Base-by-base conservation (phyloP, 2,329 filamentous ascomycete species). In the Penicillium sp. region DNA sequence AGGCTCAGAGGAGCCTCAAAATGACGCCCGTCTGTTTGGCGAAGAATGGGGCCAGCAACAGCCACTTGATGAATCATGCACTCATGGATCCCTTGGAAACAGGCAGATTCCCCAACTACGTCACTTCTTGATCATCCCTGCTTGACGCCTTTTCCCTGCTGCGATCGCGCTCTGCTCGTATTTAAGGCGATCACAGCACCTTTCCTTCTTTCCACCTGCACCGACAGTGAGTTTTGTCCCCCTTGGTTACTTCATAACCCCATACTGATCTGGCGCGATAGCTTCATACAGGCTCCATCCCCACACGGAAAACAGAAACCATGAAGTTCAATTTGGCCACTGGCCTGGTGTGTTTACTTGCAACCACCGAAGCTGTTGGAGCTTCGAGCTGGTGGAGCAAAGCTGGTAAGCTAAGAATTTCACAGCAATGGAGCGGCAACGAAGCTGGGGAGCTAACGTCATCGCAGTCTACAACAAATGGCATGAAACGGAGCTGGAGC, bases 401-500 rank as follows among this genome's bases (percentile, higher is more conserved):
- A 75, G 80, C 90, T 68, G 87, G 92, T 95, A 81, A 65, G 88
- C 41, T 76, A 43, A 4, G 31, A 38, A n/a, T 36, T 23, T 76
- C 44, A 3, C 39, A 42, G 4, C 39, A 42, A 18, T 31, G 8
- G 10, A 48, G 13, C 7, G 60, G 16, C 29, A 4, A 38, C 29
- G 36, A 26, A 41, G 28, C 47, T 18, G 2, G 5, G 13, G 51
- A 52, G 28, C 43, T 46, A 53, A 54, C 31, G 36, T 34, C 52
- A 42, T 51, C 16, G 46, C 68, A 96, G 93, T 87, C 15, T 97
- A 97, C 81, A 96, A 97, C 78, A 96, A 94, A 73, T 99, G 94
- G 94, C 93, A 97, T 67, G 87, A 97, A 79, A 95, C 90, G 21
- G 94, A 99, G 81, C 85, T 99, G 28, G 93, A 99, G 78, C 85